A percentile compares a stretch with the other conserved stretches of the same genome.
Conservation (phyloP, 352 stramenopile genomes). For the Globisporangium canariense region DNA sequence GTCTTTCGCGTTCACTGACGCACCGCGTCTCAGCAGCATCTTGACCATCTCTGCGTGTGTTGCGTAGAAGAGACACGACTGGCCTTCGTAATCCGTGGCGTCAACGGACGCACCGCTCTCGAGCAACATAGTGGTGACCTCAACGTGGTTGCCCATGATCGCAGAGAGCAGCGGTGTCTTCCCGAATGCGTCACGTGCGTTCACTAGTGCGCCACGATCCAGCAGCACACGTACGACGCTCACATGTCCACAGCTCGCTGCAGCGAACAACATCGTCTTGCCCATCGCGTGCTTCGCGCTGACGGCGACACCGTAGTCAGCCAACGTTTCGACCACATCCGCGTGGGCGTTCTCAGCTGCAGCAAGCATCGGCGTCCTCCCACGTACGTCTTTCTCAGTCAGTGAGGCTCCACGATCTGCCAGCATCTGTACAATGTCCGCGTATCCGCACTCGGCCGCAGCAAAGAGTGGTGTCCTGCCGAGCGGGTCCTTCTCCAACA, state of each 20-base stretch:
- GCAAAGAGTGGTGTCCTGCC: slow-evolving; percentile 14
- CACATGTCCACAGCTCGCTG: slow-evolving; percentile 14
- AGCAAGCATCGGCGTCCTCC: slow-evolving; percentile 14
- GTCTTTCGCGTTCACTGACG: slow-evolving; percentile 1
- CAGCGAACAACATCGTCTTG: slow-evolving; percentile 18
- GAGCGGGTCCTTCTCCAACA: slow-evolving; percentile 12
- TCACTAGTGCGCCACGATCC: slow-evolving; percentile 4
- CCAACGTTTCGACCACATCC: slow-evolving; percentile 11
- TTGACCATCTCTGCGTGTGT: slow-evolving; percentile 6
- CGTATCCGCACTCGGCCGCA: slow-evolving; percentile 11
- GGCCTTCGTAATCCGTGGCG: slow-evolving; percentile 9
- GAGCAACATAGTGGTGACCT: slow-evolving; percentile 6
- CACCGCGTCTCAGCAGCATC: slow-evolving; percentile 9
- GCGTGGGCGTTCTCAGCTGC: slow-evolving; percentile 15
- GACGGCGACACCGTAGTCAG: slow-evolving; percentile 7
- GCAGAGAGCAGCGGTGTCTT: slow-evolving; percentile 17
- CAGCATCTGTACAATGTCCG: slow-evolving; percentile 10
- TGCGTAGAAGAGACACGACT: slow-evolving; percentile 17
- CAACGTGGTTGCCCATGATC: slow-evolving; percentile 14
- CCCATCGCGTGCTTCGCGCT: slow-evolving; percentile 12
- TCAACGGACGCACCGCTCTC: slow-evolving; percentile 7
- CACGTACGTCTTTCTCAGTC: slow-evolving; percentile 12
- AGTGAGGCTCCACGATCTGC: slow-evolving; percentile 8
- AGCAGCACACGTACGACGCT: slow-evolving; percentile 14
- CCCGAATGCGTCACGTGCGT: slow-evolving; percentile 13